Base-by-base conservation (phyloP, 225 moss, liverwort and hornwort genomes). In the Physcomitrium patens region DNA sequence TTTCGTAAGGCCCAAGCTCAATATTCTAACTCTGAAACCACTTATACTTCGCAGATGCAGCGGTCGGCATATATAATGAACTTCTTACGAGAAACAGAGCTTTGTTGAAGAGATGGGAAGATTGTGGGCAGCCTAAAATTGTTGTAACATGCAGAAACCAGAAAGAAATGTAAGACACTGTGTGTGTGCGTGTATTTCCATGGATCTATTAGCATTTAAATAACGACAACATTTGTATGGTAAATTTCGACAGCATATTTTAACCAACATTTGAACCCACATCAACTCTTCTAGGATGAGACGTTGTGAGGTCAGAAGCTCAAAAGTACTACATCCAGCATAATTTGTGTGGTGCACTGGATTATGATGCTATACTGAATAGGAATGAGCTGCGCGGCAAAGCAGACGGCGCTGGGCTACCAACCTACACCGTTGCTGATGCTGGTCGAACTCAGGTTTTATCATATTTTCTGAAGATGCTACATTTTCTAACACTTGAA, bases 111-210 rank as follows among this genome's bases (percentile, higher is more conserved):
- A 93, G 82, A 76, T 99, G 97, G 97, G 97, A 99, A 75, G 91
- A 95, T 76, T 99, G 93, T 76, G 97, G 97, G 65, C 95, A 99
- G 80, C 94, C 97, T 14, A 99, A 99, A 83, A 99, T 99, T 62
- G 97, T 99, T 67, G 93, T 95, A 20, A 95, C 95, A 24, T 99
- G 97, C 90, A 99, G 85, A 74, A 93, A 82, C 84, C 95, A 95
- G 73, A 88, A 91, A 67, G 95, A 99, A 74, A 89, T 99, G 96
- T 94, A 86, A 68, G 91, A 63, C 7, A 15, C 1, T 12, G 27
- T 55, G 63, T 45, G 12, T 49, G 8, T 57, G 20, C 28, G 51
- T 23, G 12, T 28, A 7, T 27, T 28, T 31, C 53, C 14, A 31
- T 43, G 37, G 42, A 9, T 45, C 20, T 68, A 12, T 60, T 65